Percentiles rank a stretch among this genome's conserved stretches.
These are phyloP conservation scores for Suillus cothurnatus DNA, from an alignment of 768 basidiomycete genomes.

Conservation along the genomic window DNA sequence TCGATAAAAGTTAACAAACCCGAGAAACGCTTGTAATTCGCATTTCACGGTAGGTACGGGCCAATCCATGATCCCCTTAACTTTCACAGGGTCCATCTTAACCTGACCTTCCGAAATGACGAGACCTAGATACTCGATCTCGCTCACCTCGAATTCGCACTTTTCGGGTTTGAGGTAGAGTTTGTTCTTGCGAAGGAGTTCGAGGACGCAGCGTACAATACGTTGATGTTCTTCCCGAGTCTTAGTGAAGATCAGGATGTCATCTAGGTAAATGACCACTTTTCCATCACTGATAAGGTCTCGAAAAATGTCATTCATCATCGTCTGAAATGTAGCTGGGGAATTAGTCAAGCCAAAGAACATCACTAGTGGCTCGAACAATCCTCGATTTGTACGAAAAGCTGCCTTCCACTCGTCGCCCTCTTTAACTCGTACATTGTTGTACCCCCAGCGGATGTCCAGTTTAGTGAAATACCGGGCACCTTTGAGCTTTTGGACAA, in stretches of 20 bases:
- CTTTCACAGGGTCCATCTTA: slow-evolving; percentile 42
- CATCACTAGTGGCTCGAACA: not conserved
- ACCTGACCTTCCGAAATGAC: slow-evolving; percentile 31
- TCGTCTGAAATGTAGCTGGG: not conserved
- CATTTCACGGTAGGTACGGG: slow-evolving; percentile 32
- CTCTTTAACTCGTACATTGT: slow-evolving; percentile 30
- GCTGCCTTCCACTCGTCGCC: slow-evolving; percentile 37
- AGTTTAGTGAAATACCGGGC: slow-evolving; percentile 29
- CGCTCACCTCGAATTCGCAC: slow-evolving; percentile 22
- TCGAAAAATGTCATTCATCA: not conserved
- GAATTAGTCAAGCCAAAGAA: not conserved
- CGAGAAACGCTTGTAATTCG: slow-evolving; percentile 43
- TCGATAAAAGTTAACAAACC: slow-evolving; percentile 43
- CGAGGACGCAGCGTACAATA: too few species aligned
- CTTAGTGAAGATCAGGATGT: slow-evolving; percentile 34
- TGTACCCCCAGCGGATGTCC: slow-evolving; percentile 36
- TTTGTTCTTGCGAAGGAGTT: too few species aligned
- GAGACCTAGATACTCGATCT: slow-evolving; percentile 36
- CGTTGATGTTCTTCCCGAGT: slow-evolving; percentile 16
- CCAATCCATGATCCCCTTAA: slow-evolving; percentile 41
- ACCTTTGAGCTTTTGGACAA: slow-evolving; percentile 23
- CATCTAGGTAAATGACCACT: slow-evolving; percentile 36
- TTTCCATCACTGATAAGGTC: slow-evolving; percentile 13
- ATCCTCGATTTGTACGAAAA: not conserved
- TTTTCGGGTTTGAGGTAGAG: slow-evolving; percentile 25